A percentile compares a stretch with the other conserved stretches of the same genome.
These are phyloP conservation scores for Echinochloa phyllopogon DNA, from an alignment of 176 grass and related monocot genomes.

Conservation along the genomic window DNA sequence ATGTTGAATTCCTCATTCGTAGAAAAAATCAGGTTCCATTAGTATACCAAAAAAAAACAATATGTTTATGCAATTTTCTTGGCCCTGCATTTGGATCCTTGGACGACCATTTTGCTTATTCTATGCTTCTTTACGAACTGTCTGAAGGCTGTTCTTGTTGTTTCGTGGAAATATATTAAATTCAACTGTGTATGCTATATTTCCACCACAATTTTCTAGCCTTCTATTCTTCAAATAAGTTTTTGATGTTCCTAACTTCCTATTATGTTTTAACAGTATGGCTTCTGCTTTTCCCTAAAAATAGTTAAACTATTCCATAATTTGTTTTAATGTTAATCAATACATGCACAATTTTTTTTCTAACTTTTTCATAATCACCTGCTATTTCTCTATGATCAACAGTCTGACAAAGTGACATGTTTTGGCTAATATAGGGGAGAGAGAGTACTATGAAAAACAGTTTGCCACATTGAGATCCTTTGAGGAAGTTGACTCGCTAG, in stretches of 20 bases:
- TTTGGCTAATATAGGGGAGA: conserved; percentile 63
- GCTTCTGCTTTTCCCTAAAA: not conserved
- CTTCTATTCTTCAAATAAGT: not conserved
- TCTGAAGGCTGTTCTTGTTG: not conserved
- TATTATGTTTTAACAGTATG: not conserved
- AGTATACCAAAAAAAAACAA: not conserved
- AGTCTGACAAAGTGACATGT: not conserved
- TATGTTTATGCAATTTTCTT: conserved; percentile 11
- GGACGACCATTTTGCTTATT: not conserved
- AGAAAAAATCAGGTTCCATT: not conserved
- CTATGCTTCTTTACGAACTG: conserved; percentile 17
- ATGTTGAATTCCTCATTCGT: not conserved
- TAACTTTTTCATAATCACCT: not conserved
- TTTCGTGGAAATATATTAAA: conserved; percentile 2
- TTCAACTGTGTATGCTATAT: not conserved
- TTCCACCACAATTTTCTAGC: conserved; percentile 7
- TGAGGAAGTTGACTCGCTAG: conserved; percentile 74
- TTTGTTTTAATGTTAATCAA: not conserved
- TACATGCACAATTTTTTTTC: not conserved
- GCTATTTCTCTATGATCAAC: conserved; percentile 17
- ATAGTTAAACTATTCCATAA: not conserved
- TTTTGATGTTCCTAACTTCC: not conserved
- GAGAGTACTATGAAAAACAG: conserved; percentile 85
- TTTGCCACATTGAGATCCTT: conserved; percentile 84
- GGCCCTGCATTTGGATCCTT: not conserved